phyloP scores from a whole-genome alignment of 2,329 filamentous ascomycete genomes.

The Cercospora zeina region DNA sequence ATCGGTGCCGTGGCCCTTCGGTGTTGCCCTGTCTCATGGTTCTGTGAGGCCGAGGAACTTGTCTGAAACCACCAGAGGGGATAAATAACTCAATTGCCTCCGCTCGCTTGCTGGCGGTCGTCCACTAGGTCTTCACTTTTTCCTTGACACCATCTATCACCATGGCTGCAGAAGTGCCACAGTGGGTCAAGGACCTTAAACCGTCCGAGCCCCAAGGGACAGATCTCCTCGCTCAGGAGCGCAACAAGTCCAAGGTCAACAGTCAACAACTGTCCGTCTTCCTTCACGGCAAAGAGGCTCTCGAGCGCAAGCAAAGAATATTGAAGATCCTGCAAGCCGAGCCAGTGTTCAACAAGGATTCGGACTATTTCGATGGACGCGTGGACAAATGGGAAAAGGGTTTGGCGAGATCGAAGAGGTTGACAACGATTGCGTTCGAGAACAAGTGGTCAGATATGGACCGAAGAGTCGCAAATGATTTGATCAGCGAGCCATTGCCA shows the following conservation, averaged over 20 bases:
- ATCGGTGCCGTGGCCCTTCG: slow-evolving; percentile 9
- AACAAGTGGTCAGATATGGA: slow-evolving; percentile 69
- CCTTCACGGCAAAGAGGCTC: slow-evolving; percentile 65
- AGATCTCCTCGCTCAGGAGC: slow-evolving; percentile 68
- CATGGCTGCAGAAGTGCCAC: slow-evolving; percentile 48
- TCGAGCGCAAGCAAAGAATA: slow-evolving; percentile 62
- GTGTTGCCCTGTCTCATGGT: slow-evolving; percentile 13
- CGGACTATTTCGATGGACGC: slow-evolving; percentile 73
- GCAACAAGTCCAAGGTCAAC: slow-evolving; percentile 65
- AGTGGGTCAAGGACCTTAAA: slow-evolving; percentile 68
- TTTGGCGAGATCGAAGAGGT: slow-evolving; percentile 67
- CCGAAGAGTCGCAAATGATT: slow-evolving; percentile 62
- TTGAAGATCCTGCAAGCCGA: slow-evolving; percentile 66
- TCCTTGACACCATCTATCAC: slow-evolving; percentile 6
- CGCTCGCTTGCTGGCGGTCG: background rate
- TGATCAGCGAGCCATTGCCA: slow-evolving; percentile 72
- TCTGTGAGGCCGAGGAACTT: slow-evolving; percentile 14
- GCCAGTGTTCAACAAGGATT: slow-evolving; percentile 73
- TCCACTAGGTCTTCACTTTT: background rate
- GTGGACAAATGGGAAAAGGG: slow-evolving; percentile 68
- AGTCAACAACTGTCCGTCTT: slow-evolving; percentile 68
- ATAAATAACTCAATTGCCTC: slow-evolving; percentile 14
- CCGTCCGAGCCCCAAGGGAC: slow-evolving; percentile 67
- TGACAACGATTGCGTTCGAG: slow-evolving; percentile 65
- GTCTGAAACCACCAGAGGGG: slow-evolving; percentile 13